Evolutionary conservation across 2,329 filamentous ascomycete genomes (phyloP).

Genomic region (Colletotrichum aenigma): DNA sequence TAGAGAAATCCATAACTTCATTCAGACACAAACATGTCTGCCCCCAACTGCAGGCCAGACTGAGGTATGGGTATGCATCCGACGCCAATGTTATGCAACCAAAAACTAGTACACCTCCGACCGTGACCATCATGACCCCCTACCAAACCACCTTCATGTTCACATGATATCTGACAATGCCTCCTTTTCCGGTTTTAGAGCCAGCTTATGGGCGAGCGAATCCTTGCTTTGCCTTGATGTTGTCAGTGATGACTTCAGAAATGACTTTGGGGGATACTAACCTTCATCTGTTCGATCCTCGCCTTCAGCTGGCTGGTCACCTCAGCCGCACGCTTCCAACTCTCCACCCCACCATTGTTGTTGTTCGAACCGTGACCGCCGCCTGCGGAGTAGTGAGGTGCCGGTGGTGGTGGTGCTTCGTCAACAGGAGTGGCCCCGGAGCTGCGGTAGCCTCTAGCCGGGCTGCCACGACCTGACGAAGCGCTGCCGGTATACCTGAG

Average conservation of each 20-base stretch:
- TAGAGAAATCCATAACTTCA: constrained; percentile 16
- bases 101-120: constrained; percentile 7
- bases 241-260: neutral
- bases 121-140: constrained; percentile 1
- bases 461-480: constrained; percentile 64
- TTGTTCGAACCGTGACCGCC: constrained; percentile 32
- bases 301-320: constrained; percentile 98
- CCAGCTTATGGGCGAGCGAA: constrained; percentile 36
- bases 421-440: constrained; percentile 24
- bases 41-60: constrained; percentile 28
- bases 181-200: neutral
- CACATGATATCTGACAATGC: constrained; percentile 1
- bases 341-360: constrained; percentile 70
- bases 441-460: constrained; percentile 58
- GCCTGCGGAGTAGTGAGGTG: constrained; percentile 13
- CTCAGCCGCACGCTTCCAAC: constrained; percentile 96
- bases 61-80: constrained; percentile 33
- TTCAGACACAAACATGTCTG: constrained; percentile 36
- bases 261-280: constrained; percentile 31
- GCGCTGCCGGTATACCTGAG: constrained; percentile 55
- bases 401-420: constrained; percentile 2
- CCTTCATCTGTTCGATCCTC: constrained; percentile 98
- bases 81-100: constrained; percentile 37
- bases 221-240: constrained; percentile 52
- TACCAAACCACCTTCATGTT: constrained; percentile 4